Evolutionary conservation across 139 green algal species (phyloP), one percentile per base, ranked within the genome.

Genomic region (Ostreobium quekettii): DNA sequence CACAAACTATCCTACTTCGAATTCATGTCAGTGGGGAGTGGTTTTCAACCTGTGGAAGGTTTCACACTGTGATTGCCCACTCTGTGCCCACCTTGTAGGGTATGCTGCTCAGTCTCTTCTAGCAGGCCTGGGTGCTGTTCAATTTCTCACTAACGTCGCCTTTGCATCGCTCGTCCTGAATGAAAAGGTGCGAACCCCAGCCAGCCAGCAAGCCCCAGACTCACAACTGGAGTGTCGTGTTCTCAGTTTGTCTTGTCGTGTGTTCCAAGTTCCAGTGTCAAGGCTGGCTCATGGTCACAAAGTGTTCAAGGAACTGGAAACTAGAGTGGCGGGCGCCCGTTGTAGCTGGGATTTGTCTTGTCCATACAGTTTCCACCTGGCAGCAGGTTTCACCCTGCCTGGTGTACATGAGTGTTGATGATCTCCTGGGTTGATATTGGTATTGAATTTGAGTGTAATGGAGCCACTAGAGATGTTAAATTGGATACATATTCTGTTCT

Each of bases 141-240:
- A 96, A 67, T 96, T 96, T 70, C 75, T 96, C 0, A 86, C 82
- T 32, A 96, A 96, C 73, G 86, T 95, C 1, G 32, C 87, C 1
- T 96, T 96, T 74, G 84, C 86, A 0, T 81, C 65, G 2, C 76
- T 86, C 3, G 82, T 96, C 15, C 75, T 93, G 26, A 82, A 86
- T 7, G 90, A 96, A 47, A 74, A 77, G 74, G 84, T 91, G 47
- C 57, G 71, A 22, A 71, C 36, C 15, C 28, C 19, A 36, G 53
- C 8, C 31, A 30, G 28, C 8, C 28, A 62, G 7, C 28, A 30
- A 62, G 46, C 19, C 19, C 19, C 19, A 53, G 46, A 19, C 19
- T 19, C 19, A 22, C 22, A 53, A 19, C 19, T 53, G 42, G 11
- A 53, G 11, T 26, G 19, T 26, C 11, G 19, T 53, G 42, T 53